These are phyloP conservation scores for Glomus cerebriforme DNA, from an alignment of 192 early-diverging fungal genomes.

Conservation along the genomic window DNA sequence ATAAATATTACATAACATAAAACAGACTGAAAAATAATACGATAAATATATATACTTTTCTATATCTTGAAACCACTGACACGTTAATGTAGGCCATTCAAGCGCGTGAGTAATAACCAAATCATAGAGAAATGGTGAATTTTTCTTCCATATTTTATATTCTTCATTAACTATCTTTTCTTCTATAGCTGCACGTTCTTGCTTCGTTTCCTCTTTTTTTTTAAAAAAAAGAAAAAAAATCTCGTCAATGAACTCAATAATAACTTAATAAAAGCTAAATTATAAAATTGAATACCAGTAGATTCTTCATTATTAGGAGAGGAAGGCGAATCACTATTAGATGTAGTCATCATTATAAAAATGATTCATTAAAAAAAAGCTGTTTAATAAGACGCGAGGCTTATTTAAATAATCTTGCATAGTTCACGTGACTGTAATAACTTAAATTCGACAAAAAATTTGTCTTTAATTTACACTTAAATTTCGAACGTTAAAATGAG, in stretches of 20 bases:
- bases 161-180: slow-evolving; percentile 95
- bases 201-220: slow-evolving; percentile 26
- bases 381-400: too few relatives aligned
- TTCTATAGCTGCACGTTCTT: slow-evolving; percentile 40
- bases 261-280: neutral
- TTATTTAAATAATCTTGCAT: too few relatives aligned
- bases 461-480: too few relatives aligned
- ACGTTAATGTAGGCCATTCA: slow-evolving; percentile 97
- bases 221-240: neutral
- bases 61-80: slow-evolving; percentile 96
- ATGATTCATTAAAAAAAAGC: too few relatives aligned
- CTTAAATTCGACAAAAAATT: too few relatives aligned
- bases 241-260: neutral
- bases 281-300: neutral
- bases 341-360: slow-evolving; percentile 11
- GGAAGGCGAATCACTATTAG: slow-evolving; percentile 14
- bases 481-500: neutral
- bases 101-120: slow-evolving; percentile 97
- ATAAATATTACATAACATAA: neutral
- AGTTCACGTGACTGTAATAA: too few relatives aligned
- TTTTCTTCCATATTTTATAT: slow-evolving; percentile 99
- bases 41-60: slow-evolving; percentile 60
- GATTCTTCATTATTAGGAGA: slow-evolving; percentile 23
- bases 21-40: neutral
- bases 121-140: slow-evolving; percentile 98